Base-by-base conservation (phyloP, 108 stramenopile genomes). In the Cyclotella kingstonii region DNA sequence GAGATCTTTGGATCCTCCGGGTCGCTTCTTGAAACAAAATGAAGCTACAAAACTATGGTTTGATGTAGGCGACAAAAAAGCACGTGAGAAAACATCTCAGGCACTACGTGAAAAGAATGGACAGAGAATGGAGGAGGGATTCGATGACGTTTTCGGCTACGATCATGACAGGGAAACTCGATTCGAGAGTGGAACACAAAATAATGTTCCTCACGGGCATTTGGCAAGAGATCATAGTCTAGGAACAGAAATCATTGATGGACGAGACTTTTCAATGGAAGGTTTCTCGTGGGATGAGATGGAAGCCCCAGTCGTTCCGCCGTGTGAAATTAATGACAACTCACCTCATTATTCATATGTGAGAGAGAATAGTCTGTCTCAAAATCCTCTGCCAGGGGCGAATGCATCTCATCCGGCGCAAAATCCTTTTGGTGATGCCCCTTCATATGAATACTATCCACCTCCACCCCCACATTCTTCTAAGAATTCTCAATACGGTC, bases 1-100 rank as follows among this genome's bases (percentile, higher is more conserved):
- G 91, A 48, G 91, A 19, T 73, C 49, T 0, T 77, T 88, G 59
- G 49, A 82, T 18, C 91, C 91, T 2, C 91, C 88, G 8, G 91
- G 91, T 26, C 64, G 91, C 10, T 93, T 93, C 53, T 77, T 93
- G 23, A 93, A 93, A 50, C 70, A 83, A 26, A 78, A 90, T 56
- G 85, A 88, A 23, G 68, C 61, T 55, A 88, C 87, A 10, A 82
- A 83, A 25, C 56, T 81, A 14, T 93, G 91, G 91, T 22, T 58
- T 45, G 91, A 93, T 70, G 89, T 93, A 22, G 91, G 91, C 10
- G 89, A 93, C 60, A 87, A 86, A 42, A 89, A 87, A 60, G 91
- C 85, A 8, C 58, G 91, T 28, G 91, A 93, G 66, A 93, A 93
- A 70, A 93, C 88, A 0, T 76, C 72, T 55, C 91, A 93, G 73